Conservation (phyloP, 371 early-diverging fungal genomes). For the Mortierella sp. region DNA sequence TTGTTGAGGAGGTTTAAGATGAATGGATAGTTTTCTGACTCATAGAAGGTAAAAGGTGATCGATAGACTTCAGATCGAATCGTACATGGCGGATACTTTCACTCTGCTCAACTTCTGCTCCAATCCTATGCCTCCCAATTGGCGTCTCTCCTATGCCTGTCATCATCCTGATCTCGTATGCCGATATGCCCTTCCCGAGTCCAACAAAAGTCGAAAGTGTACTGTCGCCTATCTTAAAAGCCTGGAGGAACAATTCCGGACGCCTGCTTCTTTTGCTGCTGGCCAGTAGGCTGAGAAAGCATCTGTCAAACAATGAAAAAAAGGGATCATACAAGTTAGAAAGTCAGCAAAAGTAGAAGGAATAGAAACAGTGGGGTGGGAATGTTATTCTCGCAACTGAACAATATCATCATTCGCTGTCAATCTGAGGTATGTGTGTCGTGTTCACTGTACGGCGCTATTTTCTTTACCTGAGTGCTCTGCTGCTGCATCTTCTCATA, state of each 20-base stretch:
- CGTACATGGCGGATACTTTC: not conserved
- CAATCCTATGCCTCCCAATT: not conserved
- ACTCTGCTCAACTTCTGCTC: not conserved
- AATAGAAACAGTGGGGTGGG: not conserved
- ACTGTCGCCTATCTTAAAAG: constrained; percentile 28
- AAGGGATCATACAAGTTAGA: not conserved
- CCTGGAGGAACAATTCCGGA: constrained; percentile 54
- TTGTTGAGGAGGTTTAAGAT: not conserved
- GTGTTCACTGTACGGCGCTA: not conserved
- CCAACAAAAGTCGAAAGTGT: not conserved
- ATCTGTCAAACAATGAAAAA: constrained; percentile 19
- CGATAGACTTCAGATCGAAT: not conserved
- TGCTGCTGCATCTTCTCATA: constrained; percentile 83
- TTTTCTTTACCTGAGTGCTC: constrained; percentile 41
- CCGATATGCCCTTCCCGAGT: not conserved
- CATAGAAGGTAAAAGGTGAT: not conserved
- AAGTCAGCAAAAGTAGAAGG: not conserved
- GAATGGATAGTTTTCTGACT: not conserved
- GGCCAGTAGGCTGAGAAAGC: constrained; percentile 50
- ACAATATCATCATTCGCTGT: not conserved
- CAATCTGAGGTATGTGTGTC: not conserved
- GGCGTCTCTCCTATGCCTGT: not conserved
- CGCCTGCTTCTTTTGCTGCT: constrained; percentile 49
- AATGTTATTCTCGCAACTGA: not conserved
- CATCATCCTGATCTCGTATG: constrained; percentile 4